phyloP scores from a whole-genome alignment of 2,329 filamentous ascomycete genomes.

The Aspergillus quadrilineatus region DNA sequence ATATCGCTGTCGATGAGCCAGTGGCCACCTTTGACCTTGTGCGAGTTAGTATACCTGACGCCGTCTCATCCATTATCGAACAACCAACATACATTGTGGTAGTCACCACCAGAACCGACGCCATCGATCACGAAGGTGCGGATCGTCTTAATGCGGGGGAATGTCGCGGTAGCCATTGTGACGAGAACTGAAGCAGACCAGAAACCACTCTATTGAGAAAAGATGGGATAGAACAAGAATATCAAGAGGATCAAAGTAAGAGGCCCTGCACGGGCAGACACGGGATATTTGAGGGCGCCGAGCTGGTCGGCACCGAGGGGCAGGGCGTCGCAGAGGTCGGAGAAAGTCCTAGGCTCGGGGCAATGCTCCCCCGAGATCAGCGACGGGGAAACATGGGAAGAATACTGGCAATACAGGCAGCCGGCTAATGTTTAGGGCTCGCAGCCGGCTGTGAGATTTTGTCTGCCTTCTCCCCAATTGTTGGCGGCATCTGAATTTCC shows the following conservation, averaged over 20 bases:
- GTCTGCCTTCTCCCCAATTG: not conserved
- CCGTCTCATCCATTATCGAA: not conserved
- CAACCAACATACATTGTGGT: slow-evolving; percentile 78
- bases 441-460: not conserved
- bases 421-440: slow-evolving; percentile 1
- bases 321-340: slow-evolving; percentile 7
- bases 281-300: slow-evolving; percentile 22
- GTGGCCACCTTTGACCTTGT: slow-evolving; percentile 49
- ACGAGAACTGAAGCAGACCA: slow-evolving; percentile 3
- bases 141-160: slow-evolving; percentile 47
- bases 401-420: not conserved
- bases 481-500: not conserved
- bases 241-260: slow-evolving; percentile 12
- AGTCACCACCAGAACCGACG: slow-evolving; percentile 54
- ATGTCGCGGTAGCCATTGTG: slow-evolving; percentile 33
- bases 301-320: slow-evolving; percentile 6
- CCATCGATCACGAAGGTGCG: slow-evolving; percentile 49
- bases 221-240: slow-evolving; percentile 6
- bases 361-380: slow-evolving; percentile 31
- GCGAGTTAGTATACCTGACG: not conserved
- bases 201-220: not conserved
- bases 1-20: slow-evolving; percentile 93
- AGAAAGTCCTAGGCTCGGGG: slow-evolving; percentile 25
- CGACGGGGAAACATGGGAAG: not conserved
- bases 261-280: slow-evolving; percentile 6